These are phyloP conservation scores for Bolboschoenus planiculmis DNA, from an alignment of 176 grass and related monocot species.

Conservation along the genomic window DNA sequence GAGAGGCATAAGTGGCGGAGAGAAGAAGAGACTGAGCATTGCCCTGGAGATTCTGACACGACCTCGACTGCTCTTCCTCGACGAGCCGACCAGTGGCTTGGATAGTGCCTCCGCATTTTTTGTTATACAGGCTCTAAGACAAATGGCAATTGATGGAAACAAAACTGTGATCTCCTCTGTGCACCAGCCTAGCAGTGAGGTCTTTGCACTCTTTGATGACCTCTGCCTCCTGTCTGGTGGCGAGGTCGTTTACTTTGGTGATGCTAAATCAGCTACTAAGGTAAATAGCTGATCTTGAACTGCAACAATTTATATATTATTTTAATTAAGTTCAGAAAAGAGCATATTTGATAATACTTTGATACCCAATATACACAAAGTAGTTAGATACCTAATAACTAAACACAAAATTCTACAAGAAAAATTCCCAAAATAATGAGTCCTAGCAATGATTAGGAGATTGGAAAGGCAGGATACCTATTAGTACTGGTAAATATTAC, in stretches of 20 bases:
- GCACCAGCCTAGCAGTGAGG: conserved; percentile 96
- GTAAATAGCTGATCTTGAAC: conserved; percentile 12
- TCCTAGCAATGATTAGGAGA: background rate
- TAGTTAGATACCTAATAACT: background rate
- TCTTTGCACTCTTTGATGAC: conserved; percentile 80
- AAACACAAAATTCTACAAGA: background rate
- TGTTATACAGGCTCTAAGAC: conserved; percentile 74
- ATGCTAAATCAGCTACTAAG: conserved; percentile 74
- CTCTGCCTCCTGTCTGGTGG: conserved; percentile 82
- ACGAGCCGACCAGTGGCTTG: conserved; percentile 61
- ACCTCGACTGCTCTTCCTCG: conserved; percentile 64
- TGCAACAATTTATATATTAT: background rate
- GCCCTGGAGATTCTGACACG: conserved; percentile 88
- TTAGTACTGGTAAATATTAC: background rate
- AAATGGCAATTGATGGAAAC: conserved; percentile 64
- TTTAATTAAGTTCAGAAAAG: background rate
- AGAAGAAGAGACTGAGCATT: conserved; percentile 90
- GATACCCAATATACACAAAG: background rate
- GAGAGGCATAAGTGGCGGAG: conserved; percentile 88
- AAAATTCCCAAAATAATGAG: background rate
- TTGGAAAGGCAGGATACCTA: background rate
- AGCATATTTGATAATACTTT: background rate
- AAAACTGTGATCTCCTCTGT: conserved; percentile 78
- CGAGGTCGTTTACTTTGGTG: conserved; percentile 77
- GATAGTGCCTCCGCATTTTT: conserved; percentile 92